phyloP scores from a whole-genome alignment of 1,284 basidiomycete species.

The Ganoderma sinense region DNA sequence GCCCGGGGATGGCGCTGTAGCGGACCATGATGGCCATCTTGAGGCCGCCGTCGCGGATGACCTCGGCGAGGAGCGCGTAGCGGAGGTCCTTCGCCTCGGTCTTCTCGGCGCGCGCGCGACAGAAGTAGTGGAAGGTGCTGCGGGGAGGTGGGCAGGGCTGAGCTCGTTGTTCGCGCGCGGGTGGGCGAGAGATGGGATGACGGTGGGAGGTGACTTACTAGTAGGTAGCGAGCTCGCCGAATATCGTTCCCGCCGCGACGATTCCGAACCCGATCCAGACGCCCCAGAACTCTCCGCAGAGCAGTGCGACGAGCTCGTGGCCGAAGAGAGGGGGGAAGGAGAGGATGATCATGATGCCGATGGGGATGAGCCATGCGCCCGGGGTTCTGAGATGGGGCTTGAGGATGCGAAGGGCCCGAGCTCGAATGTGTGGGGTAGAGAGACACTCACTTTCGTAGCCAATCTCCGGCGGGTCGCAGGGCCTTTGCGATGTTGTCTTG shows the following conservation, averaged over 20 bases:
- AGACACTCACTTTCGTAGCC: slow-evolving; percentile 52
- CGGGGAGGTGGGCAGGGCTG: not conserved
- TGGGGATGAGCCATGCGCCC: slow-evolving; percentile 84
- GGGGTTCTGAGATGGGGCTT: slow-evolving; percentile 27
- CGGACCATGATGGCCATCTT: slow-evolving; percentile 76
- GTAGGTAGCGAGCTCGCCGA: slow-evolving; percentile 75
- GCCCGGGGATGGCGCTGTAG: slow-evolving; percentile 81
- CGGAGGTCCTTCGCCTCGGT: slow-evolving; percentile 73
- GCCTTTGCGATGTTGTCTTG: slow-evolving; percentile 62
- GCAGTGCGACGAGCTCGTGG: slow-evolving; percentile 77
- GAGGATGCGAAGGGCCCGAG: not conserved
- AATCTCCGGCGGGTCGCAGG: slow-evolving; percentile 60
- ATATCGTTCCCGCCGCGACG: slow-evolving; percentile 68
- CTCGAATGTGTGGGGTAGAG: not conserved
- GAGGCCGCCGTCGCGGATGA: slow-evolving; percentile 83
- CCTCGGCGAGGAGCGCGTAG: slow-evolving; percentile 81
- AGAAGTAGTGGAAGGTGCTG: slow-evolving; percentile 72
- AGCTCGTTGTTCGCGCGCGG: slow-evolving; percentile 4
- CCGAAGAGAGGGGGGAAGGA: slow-evolving; percentile 83
- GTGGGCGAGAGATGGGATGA: not conserved
- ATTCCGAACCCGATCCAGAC: slow-evolving; percentile 73
- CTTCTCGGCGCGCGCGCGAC: slow-evolving; percentile 69
- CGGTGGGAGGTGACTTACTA: slow-evolving; percentile 47
- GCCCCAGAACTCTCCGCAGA: slow-evolving; percentile 80
- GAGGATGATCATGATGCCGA: slow-evolving; percentile 79